Evolutionary conservation across 2,329 filamentous ascomycete genomes (phyloP).

Genomic region (Leptographium lundbergii): DNA sequence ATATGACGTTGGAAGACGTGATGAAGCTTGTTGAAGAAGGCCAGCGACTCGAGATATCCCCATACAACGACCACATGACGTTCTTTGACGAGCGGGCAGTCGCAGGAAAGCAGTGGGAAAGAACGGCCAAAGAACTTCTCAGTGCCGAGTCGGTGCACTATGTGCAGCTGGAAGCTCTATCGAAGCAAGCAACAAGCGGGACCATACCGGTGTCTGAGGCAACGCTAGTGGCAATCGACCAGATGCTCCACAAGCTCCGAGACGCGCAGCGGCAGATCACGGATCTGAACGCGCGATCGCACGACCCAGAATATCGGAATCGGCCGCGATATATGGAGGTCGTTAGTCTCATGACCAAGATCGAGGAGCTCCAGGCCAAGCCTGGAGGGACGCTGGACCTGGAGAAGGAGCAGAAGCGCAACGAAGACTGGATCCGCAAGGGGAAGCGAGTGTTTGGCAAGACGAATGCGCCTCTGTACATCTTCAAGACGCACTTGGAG

Average conservation of each 20-base stretch:
- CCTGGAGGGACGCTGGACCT: slow-evolving; percentile 83
- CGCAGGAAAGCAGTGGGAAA: slow-evolving; percentile 78
- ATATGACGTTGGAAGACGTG: slow-evolving; percentile 67
- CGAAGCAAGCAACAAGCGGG: slow-evolving; percentile 59
- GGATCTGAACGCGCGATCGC: slow-evolving; percentile 66
- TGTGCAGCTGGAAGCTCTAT: slow-evolving; percentile 84
- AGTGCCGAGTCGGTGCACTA: slow-evolving; percentile 87
- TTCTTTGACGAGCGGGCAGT: slow-evolving; percentile 65
- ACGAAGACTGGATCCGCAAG: slow-evolving; percentile 98
- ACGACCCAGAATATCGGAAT: slow-evolving; percentile 59
- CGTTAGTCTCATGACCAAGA: slow-evolving; percentile 73
- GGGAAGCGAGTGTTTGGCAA: slow-evolving; percentile 98
- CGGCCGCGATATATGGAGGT: slow-evolving; percentile 83
- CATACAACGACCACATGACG: slow-evolving; percentile 66
- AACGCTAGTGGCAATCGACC: slow-evolving; percentile 72
- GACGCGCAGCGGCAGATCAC: slow-evolving; percentile 85
- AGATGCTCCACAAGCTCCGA: slow-evolving; percentile 88
- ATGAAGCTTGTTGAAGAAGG: slow-evolving; percentile 67
- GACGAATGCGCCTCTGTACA: slow-evolving; percentile 91
- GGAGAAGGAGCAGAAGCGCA: slow-evolving; percentile 84
- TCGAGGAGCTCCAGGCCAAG: slow-evolving; percentile 86
- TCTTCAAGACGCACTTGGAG: slow-evolving; percentile 87
- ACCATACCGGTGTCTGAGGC: slow-evolving; percentile 70
- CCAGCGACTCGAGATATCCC: slow-evolving; percentile 61
- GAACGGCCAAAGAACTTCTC: slow-evolving; percentile 85